phyloP scores from a whole-genome alignment of 768 basidiomycete species.

The Phanerochaete carnosa region DNA sequence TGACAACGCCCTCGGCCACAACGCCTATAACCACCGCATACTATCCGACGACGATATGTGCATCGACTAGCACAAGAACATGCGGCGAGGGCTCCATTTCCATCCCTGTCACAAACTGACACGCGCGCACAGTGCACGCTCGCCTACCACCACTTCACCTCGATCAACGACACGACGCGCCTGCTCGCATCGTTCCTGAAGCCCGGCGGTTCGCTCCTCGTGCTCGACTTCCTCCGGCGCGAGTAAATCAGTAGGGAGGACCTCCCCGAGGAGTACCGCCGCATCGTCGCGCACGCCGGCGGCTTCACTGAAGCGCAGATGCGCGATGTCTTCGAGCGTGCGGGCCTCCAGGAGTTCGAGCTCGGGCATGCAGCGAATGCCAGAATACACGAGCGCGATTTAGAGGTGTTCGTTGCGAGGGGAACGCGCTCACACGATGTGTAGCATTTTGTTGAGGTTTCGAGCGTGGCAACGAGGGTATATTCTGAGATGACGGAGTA shows the following conservation, averaged over 20 bases:
- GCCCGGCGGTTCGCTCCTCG: conserved; percentile 56
- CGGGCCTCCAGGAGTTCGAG: conserved; percentile 45
- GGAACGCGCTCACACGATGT: background rate
- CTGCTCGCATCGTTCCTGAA: conserved; percentile 53
- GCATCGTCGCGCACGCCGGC: conserved; percentile 48
- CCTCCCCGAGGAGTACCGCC: conserved; percentile 20
- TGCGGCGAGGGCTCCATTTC: too few relatives aligned
- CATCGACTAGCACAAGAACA: too few relatives aligned
- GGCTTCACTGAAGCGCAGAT: conserved; percentile 55
- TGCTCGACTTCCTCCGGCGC: conserved; percentile 48
- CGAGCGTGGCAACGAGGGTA: too few relatives aligned
- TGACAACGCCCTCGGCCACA: too few relatives aligned
- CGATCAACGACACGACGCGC: conserved; percentile 47
- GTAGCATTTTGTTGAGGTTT: too few relatives aligned
- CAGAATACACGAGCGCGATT: conserved; percentile 28
- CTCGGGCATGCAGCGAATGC: conserved; percentile 34
- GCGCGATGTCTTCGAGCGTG: conserved; percentile 44
- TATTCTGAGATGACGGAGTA: too few relatives aligned
- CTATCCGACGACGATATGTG: too few relatives aligned
- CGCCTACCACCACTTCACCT: conserved; percentile 61
- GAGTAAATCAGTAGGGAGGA: conserved; percentile 17
- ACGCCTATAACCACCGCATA: too few relatives aligned
- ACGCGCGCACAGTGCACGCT: conserved; percentile 46
- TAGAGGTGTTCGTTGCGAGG: conserved; percentile 49
- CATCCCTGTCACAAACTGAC: background rate